A percentile compares a stretch with the other conserved stretches of the same genome.
These are phyloP conservation scores for Hibiscus tridactylites DNA, from an alignment of 345 rosid genomes.

Conservation along the genomic window DNA sequence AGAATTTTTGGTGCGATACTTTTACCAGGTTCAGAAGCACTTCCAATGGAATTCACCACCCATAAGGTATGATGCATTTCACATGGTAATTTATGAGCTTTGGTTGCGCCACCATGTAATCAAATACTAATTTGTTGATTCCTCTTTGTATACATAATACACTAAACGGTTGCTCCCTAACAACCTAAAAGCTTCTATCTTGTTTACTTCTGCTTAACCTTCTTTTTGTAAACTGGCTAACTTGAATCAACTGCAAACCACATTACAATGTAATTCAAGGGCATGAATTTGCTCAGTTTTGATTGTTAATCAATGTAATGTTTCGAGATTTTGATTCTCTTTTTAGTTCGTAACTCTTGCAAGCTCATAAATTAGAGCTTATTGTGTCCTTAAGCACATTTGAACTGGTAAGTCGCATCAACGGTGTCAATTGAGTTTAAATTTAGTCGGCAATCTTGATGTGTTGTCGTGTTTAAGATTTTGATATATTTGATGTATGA, in stretches of 20 bases:
- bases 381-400: too few relatives aligned
- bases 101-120: conserved; percentile 90
- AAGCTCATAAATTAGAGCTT: too few relatives aligned
- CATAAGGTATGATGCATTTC: conserved; percentile 66
- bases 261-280: not conserved
- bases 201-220: not conserved
- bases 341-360: too few relatives aligned
- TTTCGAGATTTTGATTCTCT: too few relatives aligned
- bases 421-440: too few relatives aligned
- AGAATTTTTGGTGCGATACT: conserved; percentile 13
- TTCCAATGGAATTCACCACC: conserved; percentile 97
- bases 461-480: too few relatives aligned
- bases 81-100: conserved; percentile 91
- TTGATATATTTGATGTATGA: too few relatives aligned
- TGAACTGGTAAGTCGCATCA: too few relatives aligned
- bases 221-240: not conserved
- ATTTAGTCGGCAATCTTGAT: too few relatives aligned
- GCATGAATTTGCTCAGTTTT: not conserved
- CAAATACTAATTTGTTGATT: conserved; percentile 47
- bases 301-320: too few relatives aligned
- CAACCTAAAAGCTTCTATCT: conserved; percentile 15
- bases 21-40: conserved; percentile 77
- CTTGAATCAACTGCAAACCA: too few relatives aligned
- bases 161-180: not conserved
- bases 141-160: not conserved